A percentile compares a stretch with the other conserved stretches of the same genome.
phyloP scores from a whole-genome alignment of 345 rosid species.

The Nephelium lappaceum region DNA sequence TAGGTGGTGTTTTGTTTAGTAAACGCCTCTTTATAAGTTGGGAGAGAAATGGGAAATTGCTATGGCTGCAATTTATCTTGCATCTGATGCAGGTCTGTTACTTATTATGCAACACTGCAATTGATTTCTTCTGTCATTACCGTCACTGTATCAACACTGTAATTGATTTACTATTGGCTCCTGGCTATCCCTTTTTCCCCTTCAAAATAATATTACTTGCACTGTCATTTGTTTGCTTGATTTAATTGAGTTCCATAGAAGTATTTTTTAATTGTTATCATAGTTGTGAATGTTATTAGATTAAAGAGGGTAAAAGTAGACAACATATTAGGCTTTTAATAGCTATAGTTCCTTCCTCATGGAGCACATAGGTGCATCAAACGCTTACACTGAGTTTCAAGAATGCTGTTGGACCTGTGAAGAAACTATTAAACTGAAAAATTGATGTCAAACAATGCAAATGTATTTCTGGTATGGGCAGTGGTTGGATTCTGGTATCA shows the following conservation, averaged over 20 bases:
- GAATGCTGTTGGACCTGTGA: not conserved
- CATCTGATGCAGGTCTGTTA: slow-evolving; percentile 50
- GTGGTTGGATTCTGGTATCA: too few species aligned
- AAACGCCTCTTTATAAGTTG: slow-evolving; percentile 28
- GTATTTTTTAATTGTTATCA: not conserved
- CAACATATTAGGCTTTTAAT: not conserved
- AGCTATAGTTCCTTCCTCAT: not conserved
- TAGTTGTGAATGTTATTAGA: not conserved
- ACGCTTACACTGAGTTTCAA: not conserved
- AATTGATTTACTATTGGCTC: too few species aligned
- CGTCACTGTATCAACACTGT: too few species aligned
- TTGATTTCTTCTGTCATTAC: too few species aligned
- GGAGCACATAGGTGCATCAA: not conserved
- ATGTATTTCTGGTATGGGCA: not conserved
- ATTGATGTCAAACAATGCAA: not conserved
- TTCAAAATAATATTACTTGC: not conserved
- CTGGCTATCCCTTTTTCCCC: not conserved
- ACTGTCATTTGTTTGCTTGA: not conserved
- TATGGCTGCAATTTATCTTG: slow-evolving; percentile 55
- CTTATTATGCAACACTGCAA: not conserved
- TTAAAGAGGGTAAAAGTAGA: too few species aligned
- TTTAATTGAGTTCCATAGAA: not conserved
- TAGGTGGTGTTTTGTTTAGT: too few species aligned
- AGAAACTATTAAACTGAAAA: not conserved
- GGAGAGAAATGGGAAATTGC: slow-evolving; percentile 71